Evolutionary conservation across 306 rosid genomes (phyloP).

Genomic region (Vigna nakashimae): DNA sequence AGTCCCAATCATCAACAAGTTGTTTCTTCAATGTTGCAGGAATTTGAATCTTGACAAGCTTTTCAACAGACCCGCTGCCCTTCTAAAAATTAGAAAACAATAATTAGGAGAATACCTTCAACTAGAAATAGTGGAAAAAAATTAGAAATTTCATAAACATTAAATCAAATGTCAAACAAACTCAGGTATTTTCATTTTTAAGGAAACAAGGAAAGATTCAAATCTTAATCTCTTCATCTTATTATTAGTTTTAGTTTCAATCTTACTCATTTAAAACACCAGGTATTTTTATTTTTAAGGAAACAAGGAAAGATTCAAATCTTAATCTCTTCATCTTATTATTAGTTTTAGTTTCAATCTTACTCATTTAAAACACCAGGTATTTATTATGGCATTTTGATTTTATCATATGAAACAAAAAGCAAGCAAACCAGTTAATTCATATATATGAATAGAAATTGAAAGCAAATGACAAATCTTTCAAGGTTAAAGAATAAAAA

Average conservation of each 20-base stretch:
- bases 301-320: slow-evolving; percentile 29
- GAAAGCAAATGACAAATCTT: background rate
- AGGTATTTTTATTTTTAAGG: slow-evolving; percentile 19
- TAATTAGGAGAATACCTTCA: slow-evolving; percentile 41
- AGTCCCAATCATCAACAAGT: slow-evolving; percentile 95
- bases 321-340: slow-evolving; percentile 25
- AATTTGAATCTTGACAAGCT: slow-evolving; percentile 91
- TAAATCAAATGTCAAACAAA: slow-evolving; percentile 33
- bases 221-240: slow-evolving; percentile 28
- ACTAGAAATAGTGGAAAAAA: background rate
- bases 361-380: slow-evolving; percentile 12
- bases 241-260: slow-evolving; percentile 14
- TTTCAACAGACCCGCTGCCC: slow-evolving; percentile 71
- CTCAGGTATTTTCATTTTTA: slow-evolving; percentile 4
- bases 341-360: slow-evolving; percentile 9
- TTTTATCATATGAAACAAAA: slow-evolving; percentile 34
- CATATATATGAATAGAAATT: slow-evolving; percentile 18
- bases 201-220: slow-evolving; percentile 24
- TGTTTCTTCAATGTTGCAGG: slow-evolving; percentile 91
- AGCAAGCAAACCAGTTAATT: slow-evolving; percentile 26
- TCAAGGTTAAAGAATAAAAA: background rate
- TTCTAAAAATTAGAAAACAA: slow-evolving; percentile 62
- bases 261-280: slow-evolving; percentile 9
- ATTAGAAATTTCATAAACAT: slow-evolving; percentile 16
- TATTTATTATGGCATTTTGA: slow-evolving; percentile 14